Evolutionary conservation across 306 rosid genomes (phyloP).

Genomic region (Prunus mume): DNA sequence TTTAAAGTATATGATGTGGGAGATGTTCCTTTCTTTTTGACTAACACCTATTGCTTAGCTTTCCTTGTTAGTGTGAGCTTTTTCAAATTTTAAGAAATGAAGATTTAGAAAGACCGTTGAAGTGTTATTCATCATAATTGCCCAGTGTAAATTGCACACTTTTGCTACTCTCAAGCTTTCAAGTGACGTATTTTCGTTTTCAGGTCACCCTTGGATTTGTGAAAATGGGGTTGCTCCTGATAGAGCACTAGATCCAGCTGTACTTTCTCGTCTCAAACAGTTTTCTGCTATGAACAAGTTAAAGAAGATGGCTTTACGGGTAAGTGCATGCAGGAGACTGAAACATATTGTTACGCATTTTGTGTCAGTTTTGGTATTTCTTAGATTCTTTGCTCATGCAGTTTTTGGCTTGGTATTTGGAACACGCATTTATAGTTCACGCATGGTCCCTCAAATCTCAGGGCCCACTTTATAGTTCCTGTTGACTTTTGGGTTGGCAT

Average conservation of each 20-base stretch:
- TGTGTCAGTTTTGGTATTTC: neutral
- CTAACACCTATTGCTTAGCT: neutral
- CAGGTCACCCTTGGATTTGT: slow-evolving; percentile 99
- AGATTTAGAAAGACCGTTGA: neutral
- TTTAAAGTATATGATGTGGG: neutral
- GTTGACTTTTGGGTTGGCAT: slow-evolving; percentile 15
- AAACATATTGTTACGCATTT: neutral
- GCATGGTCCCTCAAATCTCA: no score
- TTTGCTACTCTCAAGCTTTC: slow-evolving; percentile 11
- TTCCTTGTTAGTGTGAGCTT: slow-evolving; percentile 1
- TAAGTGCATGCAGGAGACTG: slow-evolving; percentile 37
- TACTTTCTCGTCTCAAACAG: slow-evolving; percentile 96
- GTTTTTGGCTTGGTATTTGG: no score
- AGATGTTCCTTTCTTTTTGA: neutral
- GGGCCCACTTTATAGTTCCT: neutral
- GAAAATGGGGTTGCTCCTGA: slow-evolving; percentile 99
- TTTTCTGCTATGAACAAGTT: slow-evolving; percentile 99
- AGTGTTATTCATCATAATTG: slow-evolving; percentile 10
- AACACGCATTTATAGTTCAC: no score
- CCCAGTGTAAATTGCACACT: slow-evolving; percentile 11
- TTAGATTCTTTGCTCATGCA: neutral
- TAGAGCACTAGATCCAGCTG: slow-evolving; percentile 94
- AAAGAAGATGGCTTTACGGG: slow-evolving; percentile 98
- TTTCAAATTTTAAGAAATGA: neutral
- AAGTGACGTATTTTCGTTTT: slow-evolving; percentile 24